Evolutionary conservation across 345 rosid genomes (phyloP), one percentile per base, ranked within the genome.

Genomic region (Fremontodendron californicum): DNA sequence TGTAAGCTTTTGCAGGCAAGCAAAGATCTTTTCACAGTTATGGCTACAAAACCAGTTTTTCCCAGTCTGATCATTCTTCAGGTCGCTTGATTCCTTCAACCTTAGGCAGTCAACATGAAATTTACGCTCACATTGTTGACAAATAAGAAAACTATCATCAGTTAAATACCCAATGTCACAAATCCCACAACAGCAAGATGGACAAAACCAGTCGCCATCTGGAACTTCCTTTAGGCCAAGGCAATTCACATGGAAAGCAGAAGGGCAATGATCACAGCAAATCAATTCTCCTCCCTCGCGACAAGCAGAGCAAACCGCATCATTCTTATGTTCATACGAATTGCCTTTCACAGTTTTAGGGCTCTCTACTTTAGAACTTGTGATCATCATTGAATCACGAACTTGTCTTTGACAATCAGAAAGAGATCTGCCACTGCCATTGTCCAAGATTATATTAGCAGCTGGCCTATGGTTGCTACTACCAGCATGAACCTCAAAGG

Each of bases 171-270:
- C 25, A 64, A 77, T 69, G 75, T 79, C 79, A 74, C 97, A 94
- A 9, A 88, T 79, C 31, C 78, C 77, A 46, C 98, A 92, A 40
- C 89, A 83, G 78, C 98, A 94, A 19, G 92, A 86, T 4, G 91
- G 91, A 58, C 98, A 94, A 78, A 90, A 89, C 97, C 98, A 93
- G 12, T 86, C 84, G 29, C 94, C 97, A 3, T 78, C 74, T 0
- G 97, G 97, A 57, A 91, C 54, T 66, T 27, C 86, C 73, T 81
- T 33, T 45, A 92, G 61, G 35, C 91, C 90, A 7, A 92, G 76
- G 75, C 97, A 90, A 63, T 79, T 46, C 10, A 68, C 25, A 23
- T 88, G 88, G 78, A 83, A 87, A 1, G 86, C 75, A 18, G 94
- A 83, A 39, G 93, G 92, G 75, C 97, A 90, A 5, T 71, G 76